These are phyloP conservation scores for Cynara cardunculus DNA, from an alignment of 129 eudicot genomes.

Conservation along the genomic window DNA sequence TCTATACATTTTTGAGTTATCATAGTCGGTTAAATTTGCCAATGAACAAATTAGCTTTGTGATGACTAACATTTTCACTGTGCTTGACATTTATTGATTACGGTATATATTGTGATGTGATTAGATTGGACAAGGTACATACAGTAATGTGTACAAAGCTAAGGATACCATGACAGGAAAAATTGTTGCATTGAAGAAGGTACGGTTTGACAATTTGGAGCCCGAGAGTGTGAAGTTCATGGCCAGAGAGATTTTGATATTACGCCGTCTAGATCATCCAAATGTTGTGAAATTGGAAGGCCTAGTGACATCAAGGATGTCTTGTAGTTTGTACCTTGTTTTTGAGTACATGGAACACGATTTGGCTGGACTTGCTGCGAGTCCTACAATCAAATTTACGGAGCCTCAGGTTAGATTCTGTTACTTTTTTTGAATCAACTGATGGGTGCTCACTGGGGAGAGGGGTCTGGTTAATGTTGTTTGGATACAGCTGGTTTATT, in stretches of 20 bases:
- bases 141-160: slow-evolving; percentile 91
- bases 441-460: not conserved
- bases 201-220: slow-evolving; percentile 81
- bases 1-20: not conserved
- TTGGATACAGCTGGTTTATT: not conserved
- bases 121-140: slow-evolving; percentile 94
- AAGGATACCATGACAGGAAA: slow-evolving; percentile 73
- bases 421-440: not conserved
- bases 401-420: slow-evolving; percentile 69
- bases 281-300: slow-evolving; percentile 80
- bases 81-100: not conserved
- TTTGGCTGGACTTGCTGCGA: slow-evolving; percentile 83
- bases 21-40: not conserved
- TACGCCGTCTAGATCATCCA: slow-evolving; percentile 87
- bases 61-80: not conserved
- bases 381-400: slow-evolving; percentile 69
- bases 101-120: slow-evolving; percentile 7
- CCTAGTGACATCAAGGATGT: slow-evolving; percentile 76
- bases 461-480: not conserved
- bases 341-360: slow-evolving; percentile 80
- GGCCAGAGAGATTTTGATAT: slow-evolving; percentile 78
- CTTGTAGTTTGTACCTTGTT: slow-evolving; percentile 76
- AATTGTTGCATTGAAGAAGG: slow-evolving; percentile 79
- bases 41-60: not conserved
- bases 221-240: slow-evolving; percentile 82